Percentiles rank a stretch among this genome's conserved stretches.
phyloP scores from a whole-genome alignment of 2,329 filamentous ascomycete genomes.

The Verticillium alfalfae region DNA sequence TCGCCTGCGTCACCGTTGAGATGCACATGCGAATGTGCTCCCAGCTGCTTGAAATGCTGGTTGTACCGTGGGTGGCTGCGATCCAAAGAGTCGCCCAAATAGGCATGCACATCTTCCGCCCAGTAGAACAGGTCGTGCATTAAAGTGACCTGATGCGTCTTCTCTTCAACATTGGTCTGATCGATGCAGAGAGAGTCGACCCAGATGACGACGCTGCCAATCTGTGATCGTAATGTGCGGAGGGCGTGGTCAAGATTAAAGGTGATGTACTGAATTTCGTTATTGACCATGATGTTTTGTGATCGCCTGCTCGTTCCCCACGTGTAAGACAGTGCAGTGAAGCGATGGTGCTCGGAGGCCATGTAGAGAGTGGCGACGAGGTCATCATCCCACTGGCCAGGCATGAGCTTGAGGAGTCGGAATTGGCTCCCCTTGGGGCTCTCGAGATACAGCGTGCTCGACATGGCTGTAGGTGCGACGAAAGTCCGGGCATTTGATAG shows the following conservation, averaged over 20 bases:
- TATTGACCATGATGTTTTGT: conserved; percentile 15
- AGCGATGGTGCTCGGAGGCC: conserved; percentile 1
- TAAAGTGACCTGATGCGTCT: conserved; percentile 3
- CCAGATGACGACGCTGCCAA: background rate
- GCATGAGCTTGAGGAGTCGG: conserved; percentile 5
- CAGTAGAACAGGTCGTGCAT: conserved; percentile 5
- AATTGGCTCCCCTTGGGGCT: background rate
- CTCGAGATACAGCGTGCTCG: background rate
- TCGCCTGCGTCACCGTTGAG: background rate
- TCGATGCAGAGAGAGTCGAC: conserved; percentile 6
- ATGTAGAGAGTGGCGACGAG: conserved; percentile 3
- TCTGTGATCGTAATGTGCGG: conserved; percentile 14
- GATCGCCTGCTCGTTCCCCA: conserved; percentile 16
- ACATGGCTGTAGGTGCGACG: background rate
- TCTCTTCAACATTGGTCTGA: conserved; percentile 4
- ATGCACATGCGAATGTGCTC: background rate
- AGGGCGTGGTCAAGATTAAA: conserved; percentile 20
- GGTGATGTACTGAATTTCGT: conserved; percentile 13
- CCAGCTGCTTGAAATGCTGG: background rate
- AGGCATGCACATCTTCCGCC: conserved; percentile 2
- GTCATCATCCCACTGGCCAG: conserved; percentile 7
- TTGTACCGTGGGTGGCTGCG: conserved; percentile 2
- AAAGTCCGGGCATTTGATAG: too few relatives aligned
- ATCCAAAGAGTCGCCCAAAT: conserved; percentile 5
- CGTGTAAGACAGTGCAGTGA: conserved; percentile 20